phyloP scores from a whole-genome alignment of 257 asterid genomes.

The Capsicum baccatum region DNA sequence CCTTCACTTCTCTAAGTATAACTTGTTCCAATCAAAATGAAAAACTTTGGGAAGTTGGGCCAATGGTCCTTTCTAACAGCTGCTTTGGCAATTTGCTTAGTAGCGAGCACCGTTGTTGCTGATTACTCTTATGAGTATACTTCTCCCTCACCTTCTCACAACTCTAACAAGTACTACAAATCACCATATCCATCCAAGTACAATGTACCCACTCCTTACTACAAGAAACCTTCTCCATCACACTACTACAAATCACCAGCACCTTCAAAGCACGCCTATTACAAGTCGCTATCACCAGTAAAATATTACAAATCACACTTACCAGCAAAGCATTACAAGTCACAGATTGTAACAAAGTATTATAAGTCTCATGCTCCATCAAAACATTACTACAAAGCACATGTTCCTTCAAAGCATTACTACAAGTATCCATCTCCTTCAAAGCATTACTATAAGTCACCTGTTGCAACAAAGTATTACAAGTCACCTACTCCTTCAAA shows the following conservation, averaged over 20 bases:
- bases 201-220: neutral
- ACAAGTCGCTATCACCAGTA: too few species aligned
- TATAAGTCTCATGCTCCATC: neutral
- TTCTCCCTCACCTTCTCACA: neutral
- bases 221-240: neutral
- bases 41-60: neutral
- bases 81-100: conserved; percentile 3
- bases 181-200: neutral
- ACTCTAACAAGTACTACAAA: neutral
- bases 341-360: neutral
- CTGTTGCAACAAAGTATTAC: neutral
- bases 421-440: neutral
- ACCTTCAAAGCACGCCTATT: too few species aligned
- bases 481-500: neutral
- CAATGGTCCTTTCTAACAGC: neutral
- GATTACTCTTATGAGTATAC: neutral
- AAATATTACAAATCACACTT: neutral
- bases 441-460: neutral
- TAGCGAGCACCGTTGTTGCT: conserved; percentile 15
- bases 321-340: neutral
- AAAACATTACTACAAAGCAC: neutral
- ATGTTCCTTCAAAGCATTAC: neutral
- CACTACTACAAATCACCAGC: neutral
- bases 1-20: neutral
- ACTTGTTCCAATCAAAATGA: neutral